Evolutionary conservation across 768 basidiomycete species (phyloP).

Genomic region (Filobasidium floriforme): DNA sequence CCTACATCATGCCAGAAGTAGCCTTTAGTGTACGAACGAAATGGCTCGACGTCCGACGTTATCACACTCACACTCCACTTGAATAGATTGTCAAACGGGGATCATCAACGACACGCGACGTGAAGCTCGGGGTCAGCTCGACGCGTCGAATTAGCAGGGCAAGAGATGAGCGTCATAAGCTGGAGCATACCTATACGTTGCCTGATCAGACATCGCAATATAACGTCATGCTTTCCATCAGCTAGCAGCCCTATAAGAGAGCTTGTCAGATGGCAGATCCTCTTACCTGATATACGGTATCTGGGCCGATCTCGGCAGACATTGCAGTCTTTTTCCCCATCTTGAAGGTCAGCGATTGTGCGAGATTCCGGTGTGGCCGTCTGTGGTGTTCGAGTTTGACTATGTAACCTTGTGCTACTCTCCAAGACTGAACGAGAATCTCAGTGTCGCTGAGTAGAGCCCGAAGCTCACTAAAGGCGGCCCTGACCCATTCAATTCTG

Average conservation of each 20-base stretch:
- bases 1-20: slow-evolving; percentile 21
- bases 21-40: background rate
- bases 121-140: slow-evolving; percentile 6
- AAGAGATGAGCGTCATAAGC: background rate
- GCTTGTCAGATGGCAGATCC: no score
- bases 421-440: no score
- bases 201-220: slow-evolving; percentile 11
- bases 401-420: no score
- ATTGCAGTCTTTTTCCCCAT: slow-evolving; percentile 24
- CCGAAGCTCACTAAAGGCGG: no score
- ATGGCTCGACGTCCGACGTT: background rate
- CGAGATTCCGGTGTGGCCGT: no score
- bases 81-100: background rate
- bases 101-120: slow-evolving; percentile 6
- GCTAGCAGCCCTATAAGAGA: background rate
- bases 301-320: slow-evolving; percentile 18
- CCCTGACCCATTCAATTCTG: no score
- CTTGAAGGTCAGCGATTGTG: background rate
- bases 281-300: slow-evolving; percentile 23
- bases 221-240: background rate
- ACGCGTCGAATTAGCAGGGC: background rate
- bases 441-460: no score
- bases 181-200: slow-evolving; percentile 18
- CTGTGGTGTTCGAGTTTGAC: no score
- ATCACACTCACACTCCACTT: slow-evolving; percentile 42